A percentile compares a stretch with the other conserved stretches of the same genome.
Conservation (phyloP, 495 filamentous ascomycete genomes). For the Xylaria venustula region DNA sequence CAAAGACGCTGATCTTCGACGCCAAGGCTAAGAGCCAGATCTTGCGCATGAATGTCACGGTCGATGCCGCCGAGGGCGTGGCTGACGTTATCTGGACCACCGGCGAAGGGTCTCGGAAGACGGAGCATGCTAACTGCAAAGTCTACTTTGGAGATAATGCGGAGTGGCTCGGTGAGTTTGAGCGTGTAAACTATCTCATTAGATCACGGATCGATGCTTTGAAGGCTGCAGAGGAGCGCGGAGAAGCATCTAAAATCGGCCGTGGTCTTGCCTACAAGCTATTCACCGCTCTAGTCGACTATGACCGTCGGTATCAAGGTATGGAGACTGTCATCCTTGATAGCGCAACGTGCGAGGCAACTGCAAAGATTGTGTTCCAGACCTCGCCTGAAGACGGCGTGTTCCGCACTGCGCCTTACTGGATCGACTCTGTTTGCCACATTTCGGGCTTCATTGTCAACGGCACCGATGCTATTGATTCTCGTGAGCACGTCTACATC, state of each 20-base stretch:
- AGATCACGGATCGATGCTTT: slow-evolving; percentile 51
- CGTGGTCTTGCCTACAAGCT: slow-evolving; percentile 76
- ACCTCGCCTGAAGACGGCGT: slow-evolving; percentile 56
- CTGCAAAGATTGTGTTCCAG: slow-evolving; percentile 66
- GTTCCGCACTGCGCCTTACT: slow-evolving; percentile 67
- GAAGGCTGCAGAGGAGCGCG: slow-evolving; percentile 47
- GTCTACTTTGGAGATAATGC: slow-evolving; percentile 46
- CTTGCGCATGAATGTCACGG: slow-evolving; percentile 41
- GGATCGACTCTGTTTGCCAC: slow-evolving; percentile 68
- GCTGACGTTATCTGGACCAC: slow-evolving; percentile 41
- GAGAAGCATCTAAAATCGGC: slow-evolving; percentile 59
- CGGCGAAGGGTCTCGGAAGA: slow-evolving; percentile 41
- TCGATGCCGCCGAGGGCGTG: slow-evolving; percentile 36
- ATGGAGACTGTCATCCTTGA: slow-evolving; percentile 78
- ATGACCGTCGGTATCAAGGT: slow-evolving; percentile 63
- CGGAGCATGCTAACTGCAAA: slow-evolving; percentile 52
- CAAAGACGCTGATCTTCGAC: slow-evolving; percentile 69
- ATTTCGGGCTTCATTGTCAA: slow-evolving; percentile 80
- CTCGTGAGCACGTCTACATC: slow-evolving; percentile 68
- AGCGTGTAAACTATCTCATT: slow-evolving; percentile 57
- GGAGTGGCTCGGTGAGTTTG: slow-evolving; percentile 53
- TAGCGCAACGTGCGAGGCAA: slow-evolving; percentile 68
- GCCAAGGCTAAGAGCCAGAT: slow-evolving; percentile 51
- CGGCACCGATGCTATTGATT: slow-evolving; percentile 69
- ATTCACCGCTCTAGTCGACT: slow-evolving; percentile 69